These are phyloP conservation scores for Colletotrichum nymphaeae DNA, from an alignment of 2,329 filamentous ascomycete genomes.

Conservation along the genomic window DNA sequence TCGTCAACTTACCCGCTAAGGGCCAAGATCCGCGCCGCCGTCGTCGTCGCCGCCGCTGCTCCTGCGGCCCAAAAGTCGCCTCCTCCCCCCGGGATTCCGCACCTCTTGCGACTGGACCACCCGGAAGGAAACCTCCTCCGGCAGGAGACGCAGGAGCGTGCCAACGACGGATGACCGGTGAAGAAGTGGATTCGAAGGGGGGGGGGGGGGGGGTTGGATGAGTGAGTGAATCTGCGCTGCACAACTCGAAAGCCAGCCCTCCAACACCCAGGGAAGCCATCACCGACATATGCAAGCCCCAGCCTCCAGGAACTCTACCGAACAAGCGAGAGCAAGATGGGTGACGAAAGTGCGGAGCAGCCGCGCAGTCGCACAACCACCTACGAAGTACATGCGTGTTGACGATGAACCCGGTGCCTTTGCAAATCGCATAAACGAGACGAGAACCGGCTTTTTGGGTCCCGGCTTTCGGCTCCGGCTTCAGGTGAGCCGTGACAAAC, in stretches of 20 bases:
- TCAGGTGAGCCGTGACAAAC: neutral
- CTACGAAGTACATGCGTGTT: neutral
- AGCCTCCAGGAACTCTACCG: neutral
- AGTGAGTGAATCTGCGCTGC: neutral
- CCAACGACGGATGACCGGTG: conserved; percentile 17
- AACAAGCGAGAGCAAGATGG: conserved; percentile 7
- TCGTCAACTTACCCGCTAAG: neutral
- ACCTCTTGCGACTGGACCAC: conserved; percentile 15
- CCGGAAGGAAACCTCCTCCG: conserved; percentile 1
- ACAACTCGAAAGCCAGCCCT: neutral
- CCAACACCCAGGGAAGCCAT: neutral
- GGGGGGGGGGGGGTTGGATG: neutral
- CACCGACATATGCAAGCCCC: conserved; percentile 14
- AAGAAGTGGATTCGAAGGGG: conserved; percentile 24
- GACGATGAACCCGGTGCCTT: neutral
- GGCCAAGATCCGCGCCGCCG: conserved; percentile 12
- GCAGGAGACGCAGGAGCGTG: neutral
- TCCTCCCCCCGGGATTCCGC: neutral
- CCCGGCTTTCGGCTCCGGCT: neutral
- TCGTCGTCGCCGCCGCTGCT: neutral
- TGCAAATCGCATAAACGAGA: neutral
- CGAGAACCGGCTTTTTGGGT: conserved; percentile 23
- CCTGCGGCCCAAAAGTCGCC: neutral
- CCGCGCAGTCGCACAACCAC: neutral
- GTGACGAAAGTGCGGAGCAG: neutral